A percentile compares a stretch with the other conserved stretches of the same genome.
phyloP scores from a whole-genome alignment of 2,329 filamentous ascomycete genomes.

The Arthrobotrys entomopaga region DNA sequence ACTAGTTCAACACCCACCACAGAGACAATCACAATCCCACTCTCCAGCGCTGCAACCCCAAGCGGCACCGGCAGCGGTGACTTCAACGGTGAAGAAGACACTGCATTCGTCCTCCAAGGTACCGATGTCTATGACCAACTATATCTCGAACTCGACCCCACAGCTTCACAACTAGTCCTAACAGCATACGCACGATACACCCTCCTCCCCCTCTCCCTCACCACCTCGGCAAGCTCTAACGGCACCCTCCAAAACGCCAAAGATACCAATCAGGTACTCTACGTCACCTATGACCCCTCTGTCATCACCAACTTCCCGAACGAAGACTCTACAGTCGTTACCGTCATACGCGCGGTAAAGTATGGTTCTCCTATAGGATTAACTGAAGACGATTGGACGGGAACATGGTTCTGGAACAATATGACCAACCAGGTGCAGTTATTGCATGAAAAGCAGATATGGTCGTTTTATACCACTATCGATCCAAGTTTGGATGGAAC shows the following conservation, averaged over 20 bases:
- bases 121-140: background rate
- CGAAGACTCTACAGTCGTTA: constrained; percentile 10
- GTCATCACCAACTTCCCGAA: constrained; percentile 7
- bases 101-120: background rate
- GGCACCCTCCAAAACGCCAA: constrained; percentile 1
- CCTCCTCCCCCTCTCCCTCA: background rate
- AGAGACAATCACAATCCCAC: background rate
- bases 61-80: background rate
- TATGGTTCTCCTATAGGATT: background rate
- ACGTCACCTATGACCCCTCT: constrained; percentile 17
- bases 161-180: background rate
- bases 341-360: constrained; percentile 20
- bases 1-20: background rate
- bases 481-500: background rate
- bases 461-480: background rate
- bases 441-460: background rate
- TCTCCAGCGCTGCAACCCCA: background rate
- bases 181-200: background rate
- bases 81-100: background rate
- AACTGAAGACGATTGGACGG: background rate
- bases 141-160: background rate
- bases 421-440: constrained; percentile 10
- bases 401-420: constrained; percentile 23
- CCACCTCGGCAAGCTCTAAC: background rate
- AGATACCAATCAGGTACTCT: constrained; percentile 4